phyloP scores from a whole-genome alignment of 768 basidiomycete species.

The Trametes cinnabarina region DNA sequence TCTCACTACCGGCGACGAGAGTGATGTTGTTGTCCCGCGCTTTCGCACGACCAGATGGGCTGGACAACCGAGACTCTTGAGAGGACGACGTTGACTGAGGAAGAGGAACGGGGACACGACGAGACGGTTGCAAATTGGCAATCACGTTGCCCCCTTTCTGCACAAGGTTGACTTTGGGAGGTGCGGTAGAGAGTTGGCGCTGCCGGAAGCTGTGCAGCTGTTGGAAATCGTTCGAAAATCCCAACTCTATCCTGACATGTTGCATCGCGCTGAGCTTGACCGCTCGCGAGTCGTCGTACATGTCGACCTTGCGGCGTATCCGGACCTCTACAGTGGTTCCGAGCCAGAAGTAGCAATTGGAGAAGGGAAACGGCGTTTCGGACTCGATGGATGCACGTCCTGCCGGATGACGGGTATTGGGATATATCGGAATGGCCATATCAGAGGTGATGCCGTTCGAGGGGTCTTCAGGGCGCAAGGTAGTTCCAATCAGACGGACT shows the following conservation, averaged over 20 bases:
- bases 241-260: not conserved
- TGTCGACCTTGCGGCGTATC: not conserved
- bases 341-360: slow-evolving; percentile 8
- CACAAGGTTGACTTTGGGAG: not conserved
- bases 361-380: not conserved
- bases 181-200: not conserved
- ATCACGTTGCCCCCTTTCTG: not conserved
- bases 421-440: slow-evolving; percentile 10
- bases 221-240: not conserved
- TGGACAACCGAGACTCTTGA: not conserved
- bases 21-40: not conserved
- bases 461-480: not conserved
- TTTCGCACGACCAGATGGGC: not conserved
- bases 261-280: not conserved
- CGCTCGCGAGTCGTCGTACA: not conserved
- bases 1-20: not conserved
- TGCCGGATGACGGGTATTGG: not conserved
- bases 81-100: not conserved
- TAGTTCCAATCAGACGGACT: not conserved
- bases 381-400: not conserved
- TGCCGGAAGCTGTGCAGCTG: not conserved
- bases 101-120: not conserved
- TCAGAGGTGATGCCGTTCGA: not conserved
- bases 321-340: not conserved
- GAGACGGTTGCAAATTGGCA: too few species aligned